Evolutionary conservation across 495 filamentous ascomycete species (phyloP).

Genomic region (Tuber indicum): DNA sequence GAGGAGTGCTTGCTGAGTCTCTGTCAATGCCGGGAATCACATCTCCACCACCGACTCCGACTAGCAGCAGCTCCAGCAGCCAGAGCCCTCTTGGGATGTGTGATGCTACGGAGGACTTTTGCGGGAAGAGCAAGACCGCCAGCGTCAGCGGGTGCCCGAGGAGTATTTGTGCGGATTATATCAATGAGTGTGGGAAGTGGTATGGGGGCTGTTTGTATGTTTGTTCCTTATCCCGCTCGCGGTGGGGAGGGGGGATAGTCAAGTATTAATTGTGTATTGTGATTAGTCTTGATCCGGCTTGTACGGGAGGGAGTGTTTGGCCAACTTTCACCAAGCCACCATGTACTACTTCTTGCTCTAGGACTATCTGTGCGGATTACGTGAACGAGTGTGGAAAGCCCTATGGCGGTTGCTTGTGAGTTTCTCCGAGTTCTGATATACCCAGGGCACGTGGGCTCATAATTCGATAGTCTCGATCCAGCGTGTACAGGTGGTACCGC

Average conservation of each 20-base stretch:
- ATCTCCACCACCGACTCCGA: neutral
- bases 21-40: neutral
- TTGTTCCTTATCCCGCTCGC: neutral
- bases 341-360: constrained; percentile 12
- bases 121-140: neutral
- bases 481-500: constrained; percentile 23
- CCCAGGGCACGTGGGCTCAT: neutral
- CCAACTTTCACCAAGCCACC: constrained; percentile 23
- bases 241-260: neutral
- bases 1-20: neutral
- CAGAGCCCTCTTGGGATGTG: neutral
- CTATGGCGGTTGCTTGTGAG: constrained; percentile 27
- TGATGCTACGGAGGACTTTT: neutral
- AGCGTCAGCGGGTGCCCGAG: constrained; percentile 1
- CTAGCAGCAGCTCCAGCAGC: constrained; percentile 2
- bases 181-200: constrained; percentile 30
- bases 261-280: neutral
- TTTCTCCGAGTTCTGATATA: neutral
- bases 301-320: constrained; percentile 20
- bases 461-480: constrained; percentile 20
- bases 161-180: constrained; percentile 21
- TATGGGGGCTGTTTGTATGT: constrained; percentile 32
- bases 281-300: constrained; percentile 22
- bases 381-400: constrained; percentile 24
- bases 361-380: constrained; percentile 20